Evolutionary conservation across 768 basidiomycete genomes (phyloP).

Genomic region (Galerina marginata): DNA sequence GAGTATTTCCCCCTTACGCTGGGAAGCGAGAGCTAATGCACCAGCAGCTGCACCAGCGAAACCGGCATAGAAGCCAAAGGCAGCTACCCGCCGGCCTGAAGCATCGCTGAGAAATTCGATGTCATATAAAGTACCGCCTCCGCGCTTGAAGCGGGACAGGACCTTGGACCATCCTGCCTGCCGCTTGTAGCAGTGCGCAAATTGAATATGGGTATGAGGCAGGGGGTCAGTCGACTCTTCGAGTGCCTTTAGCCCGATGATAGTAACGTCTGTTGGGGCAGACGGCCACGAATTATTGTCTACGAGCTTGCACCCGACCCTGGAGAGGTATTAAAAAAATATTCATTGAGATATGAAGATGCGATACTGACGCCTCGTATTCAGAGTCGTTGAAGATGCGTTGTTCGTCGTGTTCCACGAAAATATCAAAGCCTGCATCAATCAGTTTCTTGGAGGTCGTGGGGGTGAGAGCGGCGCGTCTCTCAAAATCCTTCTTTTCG

Average conservation of each 20-base stretch:
- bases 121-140: constrained; percentile 89
- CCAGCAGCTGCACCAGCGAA: constrained; percentile 97
- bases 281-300: constrained; percentile 88
- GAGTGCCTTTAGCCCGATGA: constrained; percentile 98
- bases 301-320: constrained; percentile 89
- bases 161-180: constrained; percentile 93
- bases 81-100: constrained; percentile 88
- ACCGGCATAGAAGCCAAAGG: constrained; percentile 97
- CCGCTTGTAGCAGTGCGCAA: constrained; percentile 96
- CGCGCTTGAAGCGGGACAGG: constrained; percentile 83
- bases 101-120: constrained; percentile 93
- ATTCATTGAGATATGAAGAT: constrained; percentile 1
- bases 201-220: constrained; percentile 95
- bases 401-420: constrained; percentile 91
- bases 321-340: constrained; percentile 43
- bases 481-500: constrained; percentile 95
- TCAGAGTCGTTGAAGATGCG: constrained; percentile 94
- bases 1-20: constrained; percentile 62
- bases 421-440: constrained; percentile 87
- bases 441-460: constrained; percentile 88
- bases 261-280: constrained; percentile 75
- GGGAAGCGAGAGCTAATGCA: constrained; percentile 78
- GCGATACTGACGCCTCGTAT: constrained; percentile 80
- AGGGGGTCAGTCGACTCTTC: constrained; percentile 81
- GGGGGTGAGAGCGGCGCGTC: constrained; percentile 91